A percentile compares a stretch with the other conserved stretches of the same genome.
phyloP scores from a whole-genome alignment of 768 basidiomycete species.

The Mycena floridula region DNA sequence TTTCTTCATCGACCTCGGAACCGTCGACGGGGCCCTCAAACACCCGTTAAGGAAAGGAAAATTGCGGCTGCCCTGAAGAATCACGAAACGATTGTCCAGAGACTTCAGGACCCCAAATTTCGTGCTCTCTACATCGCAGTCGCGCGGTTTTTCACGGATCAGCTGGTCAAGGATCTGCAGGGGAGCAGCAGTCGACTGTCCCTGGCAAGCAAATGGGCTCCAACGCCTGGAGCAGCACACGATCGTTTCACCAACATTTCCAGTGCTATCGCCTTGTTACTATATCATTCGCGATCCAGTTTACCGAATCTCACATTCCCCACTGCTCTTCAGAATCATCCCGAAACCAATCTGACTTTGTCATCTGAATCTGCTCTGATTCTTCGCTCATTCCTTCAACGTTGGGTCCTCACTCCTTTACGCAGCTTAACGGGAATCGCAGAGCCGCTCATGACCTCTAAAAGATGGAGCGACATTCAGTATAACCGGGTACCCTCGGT shows the following conservation, averaged over 20 bases:
- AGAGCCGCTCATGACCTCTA: slow-evolving; percentile 58
- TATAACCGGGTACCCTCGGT: slow-evolving; percentile 56
- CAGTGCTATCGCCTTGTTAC: slow-evolving; percentile 52
- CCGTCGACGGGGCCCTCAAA: slow-evolving; percentile 6
- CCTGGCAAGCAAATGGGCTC: slow-evolving; percentile 68
- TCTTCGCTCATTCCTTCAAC: slow-evolving; percentile 53
- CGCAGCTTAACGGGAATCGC: slow-evolving; percentile 39
- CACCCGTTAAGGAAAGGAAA: slow-evolving; percentile 14
- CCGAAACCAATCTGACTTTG: slow-evolving; percentile 12
- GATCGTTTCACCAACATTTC: slow-evolving; percentile 61
- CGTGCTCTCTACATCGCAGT: slow-evolving; percentile 60
- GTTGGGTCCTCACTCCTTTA: slow-evolving; percentile 53
- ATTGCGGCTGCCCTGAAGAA: slow-evolving; percentile 14
- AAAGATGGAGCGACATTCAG: slow-evolving; percentile 49
- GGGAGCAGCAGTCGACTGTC: slow-evolving; percentile 36
- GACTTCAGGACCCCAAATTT: slow-evolving; percentile 42
- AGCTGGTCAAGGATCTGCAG: slow-evolving; percentile 42
- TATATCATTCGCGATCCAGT: slow-evolving; percentile 32
- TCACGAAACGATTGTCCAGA: slow-evolving; percentile 31
- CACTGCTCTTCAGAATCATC: slow-evolving; percentile 22
- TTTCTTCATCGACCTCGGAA: too few relatives aligned
- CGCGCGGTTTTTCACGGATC: slow-evolving; percentile 51
- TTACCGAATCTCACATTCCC: slow-evolving; percentile 21
- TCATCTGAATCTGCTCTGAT: slow-evolving; percentile 24
- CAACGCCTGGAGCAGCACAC: slow-evolving; percentile 50